Evolutionary conservation across 495 filamentous ascomycete genomes (phyloP), one percentile per base, ranked within the genome.

Genomic region (Hypoxylon fragiforme): DNA sequence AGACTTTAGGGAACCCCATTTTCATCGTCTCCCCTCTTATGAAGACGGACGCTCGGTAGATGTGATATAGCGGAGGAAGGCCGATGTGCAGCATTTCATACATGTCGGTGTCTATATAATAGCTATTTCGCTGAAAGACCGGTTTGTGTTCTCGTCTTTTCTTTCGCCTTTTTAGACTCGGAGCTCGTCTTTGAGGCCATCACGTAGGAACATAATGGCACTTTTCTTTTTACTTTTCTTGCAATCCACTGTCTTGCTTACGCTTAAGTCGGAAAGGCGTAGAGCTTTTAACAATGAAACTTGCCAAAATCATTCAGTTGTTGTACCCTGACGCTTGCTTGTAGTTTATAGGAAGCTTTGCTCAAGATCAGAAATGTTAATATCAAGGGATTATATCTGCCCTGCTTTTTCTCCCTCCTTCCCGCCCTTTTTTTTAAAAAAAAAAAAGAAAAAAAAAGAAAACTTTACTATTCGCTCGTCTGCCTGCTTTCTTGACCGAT

Each of bases 251-350:
- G 57, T 61, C 50, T 61, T 52, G 45, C 37, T 34, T 59, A 13
- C 37, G 34, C 35, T 9, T 38, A 43, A 37, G 7, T 22, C 38
- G 38, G 58, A 49, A 44, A 6, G 32, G 46, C 37, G 38, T 51
- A 44, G 46, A 44, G 21, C 13, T 42, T 39, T 9, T 41, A 62
- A 62, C 52, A 62, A 62, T 62, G 52, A 62, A 57, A 62, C 9
- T 19, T 12, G 30, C 35, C 30, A 54, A 44, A 45, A 45, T 32
- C 24, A 45, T 35, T 45, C 15, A 28, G 24, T 22, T 14, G 12
- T 32, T 26, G 13, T 32, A 30, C 46, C 11, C 13, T n/a, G n/a
- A n/a, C n/a, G n/a, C n/a, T n/a, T n/a, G 13, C 13, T 16, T 37
- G 40, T 28, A 26, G 16, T 36, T 5, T 21, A 21, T 14, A 19